phyloP scores from a whole-genome alignment of 306 rosid species.

The Corylus heterophylla region DNA sequence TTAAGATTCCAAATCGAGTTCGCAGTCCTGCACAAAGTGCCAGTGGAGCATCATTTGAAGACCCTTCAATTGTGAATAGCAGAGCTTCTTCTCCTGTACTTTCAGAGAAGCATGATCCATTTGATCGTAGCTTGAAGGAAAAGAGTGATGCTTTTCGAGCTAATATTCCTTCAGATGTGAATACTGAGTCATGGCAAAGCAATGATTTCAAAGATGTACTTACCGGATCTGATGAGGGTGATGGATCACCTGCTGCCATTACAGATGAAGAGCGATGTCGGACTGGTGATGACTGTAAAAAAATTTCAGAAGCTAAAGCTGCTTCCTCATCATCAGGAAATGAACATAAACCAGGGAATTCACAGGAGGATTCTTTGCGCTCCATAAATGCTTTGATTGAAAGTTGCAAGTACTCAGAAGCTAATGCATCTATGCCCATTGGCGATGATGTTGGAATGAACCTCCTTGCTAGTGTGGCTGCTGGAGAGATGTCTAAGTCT shows the following conservation, averaged over 20 bases:
- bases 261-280: conserved; percentile 46
- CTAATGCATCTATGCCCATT: conserved; percentile 48
- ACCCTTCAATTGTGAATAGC: conserved; percentile 43
- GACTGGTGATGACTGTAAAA: conserved; percentile 46
- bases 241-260: conserved; percentile 46
- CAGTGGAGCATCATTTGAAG: conserved; percentile 63
- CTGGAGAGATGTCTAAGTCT: conserved; percentile 77
- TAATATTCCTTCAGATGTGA: conserved; percentile 40
- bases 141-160: conserved; percentile 51
- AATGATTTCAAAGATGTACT: conserved; percentile 44
- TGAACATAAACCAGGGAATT: conserved; percentile 52
- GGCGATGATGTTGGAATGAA: conserved; percentile 82
- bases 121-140: conserved; percentile 51
- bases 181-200: conserved; percentile 51
- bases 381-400: conserved; percentile 83
- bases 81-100: conserved; percentile 63
- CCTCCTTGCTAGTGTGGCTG: conserved; percentile 86
- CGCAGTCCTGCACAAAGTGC: conserved; percentile 72
- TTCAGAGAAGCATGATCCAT: conserved; percentile 58
- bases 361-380: conserved; percentile 65
- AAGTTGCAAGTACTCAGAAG: conserved; percentile 77
- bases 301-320: conserved; percentile 45
- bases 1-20: conserved; percentile 64
- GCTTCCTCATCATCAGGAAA: conserved; percentile 47
- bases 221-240: conserved; percentile 51